A percentile compares a stretch with the other conserved stretches of the same genome.
Conservation (phyloP, 345 rosid species). For the Eucalyptus sp. region DNA sequence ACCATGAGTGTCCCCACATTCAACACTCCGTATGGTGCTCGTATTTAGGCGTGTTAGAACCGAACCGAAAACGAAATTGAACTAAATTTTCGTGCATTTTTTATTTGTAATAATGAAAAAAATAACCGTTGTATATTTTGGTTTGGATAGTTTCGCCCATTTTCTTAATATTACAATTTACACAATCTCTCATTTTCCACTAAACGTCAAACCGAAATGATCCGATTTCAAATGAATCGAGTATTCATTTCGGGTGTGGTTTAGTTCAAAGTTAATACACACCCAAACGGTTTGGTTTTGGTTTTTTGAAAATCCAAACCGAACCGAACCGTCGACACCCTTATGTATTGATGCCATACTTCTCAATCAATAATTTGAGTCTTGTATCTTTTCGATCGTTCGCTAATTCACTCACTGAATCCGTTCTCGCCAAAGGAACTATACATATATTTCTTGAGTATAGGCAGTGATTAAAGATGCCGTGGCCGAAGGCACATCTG, state of each 20-base stretch:
- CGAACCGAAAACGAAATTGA: rapidly evolving
- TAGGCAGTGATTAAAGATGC: background rate
- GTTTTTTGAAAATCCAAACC: rapidly evolving
- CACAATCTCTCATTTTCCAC: rapidly evolving
- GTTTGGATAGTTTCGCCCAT: no score
- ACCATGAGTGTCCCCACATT: background rate
- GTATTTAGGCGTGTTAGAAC: no score
- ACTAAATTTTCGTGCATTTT: rapidly evolving
- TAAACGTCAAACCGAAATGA: rapidly evolving
- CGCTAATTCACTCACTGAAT: background rate
- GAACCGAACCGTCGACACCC: rapidly evolving
- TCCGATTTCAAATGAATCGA: rapidly evolving
- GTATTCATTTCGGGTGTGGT: background rate
- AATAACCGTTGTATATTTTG: rapidly evolving
- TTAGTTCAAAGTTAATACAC: background rate
- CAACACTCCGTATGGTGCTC: background rate
- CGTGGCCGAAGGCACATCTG: background rate
- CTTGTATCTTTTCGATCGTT: no score
- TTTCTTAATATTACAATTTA: no score
- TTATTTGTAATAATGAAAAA: rapidly evolving
- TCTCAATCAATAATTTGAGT: no score
- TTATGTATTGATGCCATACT: background rate
- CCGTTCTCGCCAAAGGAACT: background rate
- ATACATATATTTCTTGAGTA: no score
- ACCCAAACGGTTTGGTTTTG: rapidly evolving